Evolutionary conservation across 345 rosid species (phyloP).

Genomic region (Lumnitzera racemosa): DNA sequence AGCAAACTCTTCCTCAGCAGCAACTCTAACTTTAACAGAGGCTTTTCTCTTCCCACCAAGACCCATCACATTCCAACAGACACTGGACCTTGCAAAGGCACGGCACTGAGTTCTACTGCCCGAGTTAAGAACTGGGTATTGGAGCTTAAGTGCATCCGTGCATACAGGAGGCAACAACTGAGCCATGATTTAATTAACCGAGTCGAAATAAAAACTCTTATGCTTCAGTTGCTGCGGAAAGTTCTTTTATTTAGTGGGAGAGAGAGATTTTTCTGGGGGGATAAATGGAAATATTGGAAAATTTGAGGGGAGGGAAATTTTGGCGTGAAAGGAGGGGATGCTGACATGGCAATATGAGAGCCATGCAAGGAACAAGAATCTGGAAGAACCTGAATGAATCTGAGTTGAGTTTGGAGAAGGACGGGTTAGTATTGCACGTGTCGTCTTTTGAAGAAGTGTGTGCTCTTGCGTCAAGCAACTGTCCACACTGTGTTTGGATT

Average conservation of each 20-base stretch:
- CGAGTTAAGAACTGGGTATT: slow-evolving; percentile 29
- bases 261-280: slow-evolving; percentile 4
- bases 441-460: slow-evolving; percentile 15
- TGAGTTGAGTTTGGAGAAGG: neutral
- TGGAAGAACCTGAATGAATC: slow-evolving; percentile 11
- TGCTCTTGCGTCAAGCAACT: too few relatives aligned
- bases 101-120: slow-evolving; percentile 31
- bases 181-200: slow-evolving; percentile 44
- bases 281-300: slow-evolving; percentile 2
- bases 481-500: too few relatives aligned
- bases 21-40: slow-evolving; percentile 41
- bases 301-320: slow-evolving; percentile 36
- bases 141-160: slow-evolving; percentile 56
- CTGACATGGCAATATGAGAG: slow-evolving; percentile 54
- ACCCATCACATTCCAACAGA: slow-evolving; percentile 21
- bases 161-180: slow-evolving; percentile 69
- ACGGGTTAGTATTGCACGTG: slow-evolving; percentile 35
- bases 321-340: slow-evolving; percentile 31
- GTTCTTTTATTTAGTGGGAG: neutral
- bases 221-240: neutral
- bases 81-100: slow-evolving; percentile 17
- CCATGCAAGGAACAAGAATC: slow-evolving; percentile 34
- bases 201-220: neutral
- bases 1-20: slow-evolving; percentile 37
- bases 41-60: slow-evolving; percentile 26